Percentiles rank a stretch among this genome's conserved stretches.
phyloP scores from a whole-genome alignment of 257 asterid species.

The Lycium barbarum region DNA sequence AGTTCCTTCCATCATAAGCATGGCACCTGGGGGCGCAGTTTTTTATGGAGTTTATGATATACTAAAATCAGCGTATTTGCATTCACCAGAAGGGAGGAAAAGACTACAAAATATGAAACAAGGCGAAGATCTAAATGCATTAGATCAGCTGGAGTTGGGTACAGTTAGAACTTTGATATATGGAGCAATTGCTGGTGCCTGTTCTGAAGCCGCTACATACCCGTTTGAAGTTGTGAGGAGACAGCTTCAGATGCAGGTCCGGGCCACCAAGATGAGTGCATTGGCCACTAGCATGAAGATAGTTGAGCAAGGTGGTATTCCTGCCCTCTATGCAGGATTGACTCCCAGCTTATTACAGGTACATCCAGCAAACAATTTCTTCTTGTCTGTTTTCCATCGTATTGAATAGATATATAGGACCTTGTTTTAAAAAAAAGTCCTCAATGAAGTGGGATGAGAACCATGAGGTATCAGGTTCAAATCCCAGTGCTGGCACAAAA shows the following conservation, averaged over 20 bases:
- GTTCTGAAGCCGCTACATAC: slow-evolving; percentile 95
- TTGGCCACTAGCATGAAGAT: slow-evolving; percentile 76
- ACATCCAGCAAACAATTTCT: slow-evolving; percentile 19
- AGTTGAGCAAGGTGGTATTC: slow-evolving; percentile 88
- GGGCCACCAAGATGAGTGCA: slow-evolving; percentile 77
- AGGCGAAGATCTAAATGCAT: slow-evolving; percentile 72
- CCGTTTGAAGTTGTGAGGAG: slow-evolving; percentile 98
- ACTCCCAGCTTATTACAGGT: slow-evolving; percentile 97
- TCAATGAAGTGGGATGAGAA: background rate
- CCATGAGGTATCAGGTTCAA: background rate
- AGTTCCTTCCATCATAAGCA: slow-evolving; percentile 89
- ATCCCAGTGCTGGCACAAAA: background rate
- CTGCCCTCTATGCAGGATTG: slow-evolving; percentile 89
- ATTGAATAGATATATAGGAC: background rate
- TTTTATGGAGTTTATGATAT: slow-evolving; percentile 95
- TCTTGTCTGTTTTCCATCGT: background rate
- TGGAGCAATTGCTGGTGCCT: slow-evolving; percentile 96
- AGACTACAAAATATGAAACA: slow-evolving; percentile 81
- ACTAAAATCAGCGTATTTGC: slow-evolving; percentile 80
- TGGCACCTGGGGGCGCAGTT: slow-evolving; percentile 99
- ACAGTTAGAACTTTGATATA: slow-evolving; percentile 73
- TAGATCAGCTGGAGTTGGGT: slow-evolving; percentile 94
- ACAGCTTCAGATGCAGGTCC: slow-evolving; percentile 96
- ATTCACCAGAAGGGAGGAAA: slow-evolving; percentile 76
- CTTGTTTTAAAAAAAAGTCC: background rate